These are phyloP conservation scores for Paraurostyla sp. DNA, from an alignment of 73 alveolate genomes.

Conservation along the genomic window DNA sequence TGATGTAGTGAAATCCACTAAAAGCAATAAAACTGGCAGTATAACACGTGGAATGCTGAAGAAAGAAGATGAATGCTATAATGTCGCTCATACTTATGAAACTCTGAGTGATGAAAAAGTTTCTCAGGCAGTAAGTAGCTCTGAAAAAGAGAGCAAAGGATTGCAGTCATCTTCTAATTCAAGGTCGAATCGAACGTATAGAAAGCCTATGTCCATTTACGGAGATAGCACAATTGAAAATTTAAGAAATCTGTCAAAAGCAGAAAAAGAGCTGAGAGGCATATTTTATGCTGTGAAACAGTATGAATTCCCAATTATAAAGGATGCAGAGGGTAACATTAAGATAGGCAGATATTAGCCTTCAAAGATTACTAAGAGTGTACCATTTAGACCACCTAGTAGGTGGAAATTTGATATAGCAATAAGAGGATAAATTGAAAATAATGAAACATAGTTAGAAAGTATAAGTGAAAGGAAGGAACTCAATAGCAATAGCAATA, in stretches of 20 bases:
- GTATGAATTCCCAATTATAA: conserved; percentile 51
- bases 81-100: not conserved
- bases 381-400: conserved; percentile 33
- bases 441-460: not conserved
- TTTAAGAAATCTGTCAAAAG: conserved; percentile 38
- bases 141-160: conserved; percentile 59
- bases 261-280: conserved; percentile 53
- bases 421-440: not conserved
- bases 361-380: not conserved
- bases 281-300: conserved; percentile 46
- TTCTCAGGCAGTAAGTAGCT: conserved; percentile 11
- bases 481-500: not conserved
- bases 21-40: not conserved
- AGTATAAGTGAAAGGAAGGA: not conserved
- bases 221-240: conserved; percentile 33
- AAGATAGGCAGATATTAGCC: conserved; percentile 48
- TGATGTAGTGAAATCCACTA: not conserved
- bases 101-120: conserved; percentile 36
- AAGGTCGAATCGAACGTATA: not conserved
- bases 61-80: not conserved
- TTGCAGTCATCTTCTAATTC: conserved; percentile 31
- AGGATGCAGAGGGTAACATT: conserved; percentile 52
- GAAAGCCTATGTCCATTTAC: not conserved
- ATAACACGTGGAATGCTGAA: not conserved
- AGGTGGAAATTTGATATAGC: conserved; percentile 22